Conservation (phyloP, 1,284 basidiomycete species). For the Ganoderma lucidum region DNA sequence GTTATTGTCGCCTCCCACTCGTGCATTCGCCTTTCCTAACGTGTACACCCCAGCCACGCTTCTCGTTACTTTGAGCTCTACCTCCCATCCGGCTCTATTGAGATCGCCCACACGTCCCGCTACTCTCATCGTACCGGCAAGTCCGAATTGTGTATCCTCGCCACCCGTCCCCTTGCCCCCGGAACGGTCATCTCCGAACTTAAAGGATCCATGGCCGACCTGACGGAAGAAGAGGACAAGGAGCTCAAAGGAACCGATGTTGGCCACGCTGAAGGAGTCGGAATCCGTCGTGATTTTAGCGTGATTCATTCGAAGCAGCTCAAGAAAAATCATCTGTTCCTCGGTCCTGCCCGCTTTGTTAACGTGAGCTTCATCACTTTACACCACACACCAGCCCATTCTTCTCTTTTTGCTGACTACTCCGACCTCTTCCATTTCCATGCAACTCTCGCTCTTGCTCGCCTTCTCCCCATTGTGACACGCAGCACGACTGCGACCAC, state of each 20-base stretch:
- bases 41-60: slow-evolving; percentile 66
- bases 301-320: slow-evolving; percentile 91
- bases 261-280: slow-evolving; percentile 59
- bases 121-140: slow-evolving; percentile 88
- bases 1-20: slow-evolving; percentile 42
- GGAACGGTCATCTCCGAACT: slow-evolving; percentile 82
- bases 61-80: slow-evolving; percentile 89
- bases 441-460: too few relatives aligned
- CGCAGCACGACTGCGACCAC: slow-evolving; percentile 89
- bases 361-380: slow-evolving; percentile 67
- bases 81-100: slow-evolving; percentile 81
- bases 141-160: slow-evolving; percentile 90
- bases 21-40: slow-evolving; percentile 33
- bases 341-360: slow-evolving; percentile 93
- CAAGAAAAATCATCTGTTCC: slow-evolving; percentile 91
- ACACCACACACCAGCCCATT: slow-evolving; percentile 13
- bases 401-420: not conserved
- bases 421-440: slow-evolving; percentile 3
- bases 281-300: slow-evolving; percentile 88
- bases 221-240: slow-evolving; percentile 83
- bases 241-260: slow-evolving; percentile 80
- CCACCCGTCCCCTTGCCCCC: slow-evolving; percentile 75
- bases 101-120: slow-evolving; percentile 87
- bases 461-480: not conserved
- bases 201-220: slow-evolving; percentile 88